Percentiles rank a stretch among this genome's conserved stretches.
Conservation (phyloP, 2,329 filamentous ascomycete genomes). For the Ampelomyces quisqualis region DNA sequence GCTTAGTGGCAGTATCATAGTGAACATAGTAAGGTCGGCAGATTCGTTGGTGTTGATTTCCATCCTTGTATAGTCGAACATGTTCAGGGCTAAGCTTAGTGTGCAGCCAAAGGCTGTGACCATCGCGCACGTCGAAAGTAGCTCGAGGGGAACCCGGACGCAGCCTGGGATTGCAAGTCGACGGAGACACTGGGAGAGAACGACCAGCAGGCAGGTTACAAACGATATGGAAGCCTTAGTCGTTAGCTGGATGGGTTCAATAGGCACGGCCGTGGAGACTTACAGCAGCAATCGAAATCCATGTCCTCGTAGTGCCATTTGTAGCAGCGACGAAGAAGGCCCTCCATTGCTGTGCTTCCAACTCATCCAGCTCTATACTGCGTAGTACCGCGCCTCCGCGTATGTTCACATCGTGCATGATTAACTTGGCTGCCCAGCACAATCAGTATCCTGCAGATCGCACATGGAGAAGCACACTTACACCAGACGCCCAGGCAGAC, state of each 20-base stretch:
- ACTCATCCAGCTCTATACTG: constrained; percentile 8
- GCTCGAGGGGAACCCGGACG: constrained; percentile 25
- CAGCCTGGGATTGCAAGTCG: constrained; percentile 19
- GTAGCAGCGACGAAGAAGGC: constrained; percentile 19
- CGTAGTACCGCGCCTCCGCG: constrained; percentile 21
- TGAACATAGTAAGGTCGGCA: constrained; percentile 20
- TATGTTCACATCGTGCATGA: constrained; percentile 24
- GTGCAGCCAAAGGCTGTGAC: constrained; percentile 23
- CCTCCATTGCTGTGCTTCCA: constrained; percentile 19
- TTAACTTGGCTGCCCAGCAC: constrained; percentile 12
- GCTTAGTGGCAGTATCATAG: constrained; percentile 24
- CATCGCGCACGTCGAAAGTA: constrained; percentile 26
- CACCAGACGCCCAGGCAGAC: constrained; percentile 30
- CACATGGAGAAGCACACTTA: constrained; percentile 9
- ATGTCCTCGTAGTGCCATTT: constrained; percentile 19
- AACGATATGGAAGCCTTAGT: constrained; percentile 24
- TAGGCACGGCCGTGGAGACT: constrained; percentile 4
- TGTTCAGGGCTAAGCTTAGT: constrained; percentile 21
- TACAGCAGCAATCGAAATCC: constrained; percentile 30
- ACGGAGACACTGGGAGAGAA: constrained; percentile 19
- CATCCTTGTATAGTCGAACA: constrained; percentile 11
- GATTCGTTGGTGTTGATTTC: constrained; percentile 16
- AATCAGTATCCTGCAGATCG: constrained; percentile 1
- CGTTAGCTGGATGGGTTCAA: constrained; percentile 8
- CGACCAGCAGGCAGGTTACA: constrained; percentile 15